These are phyloP conservation scores for Trichoderma guizhouense DNA, from an alignment of 2,329 filamentous ascomycete species.

Conservation along the genomic window DNA sequence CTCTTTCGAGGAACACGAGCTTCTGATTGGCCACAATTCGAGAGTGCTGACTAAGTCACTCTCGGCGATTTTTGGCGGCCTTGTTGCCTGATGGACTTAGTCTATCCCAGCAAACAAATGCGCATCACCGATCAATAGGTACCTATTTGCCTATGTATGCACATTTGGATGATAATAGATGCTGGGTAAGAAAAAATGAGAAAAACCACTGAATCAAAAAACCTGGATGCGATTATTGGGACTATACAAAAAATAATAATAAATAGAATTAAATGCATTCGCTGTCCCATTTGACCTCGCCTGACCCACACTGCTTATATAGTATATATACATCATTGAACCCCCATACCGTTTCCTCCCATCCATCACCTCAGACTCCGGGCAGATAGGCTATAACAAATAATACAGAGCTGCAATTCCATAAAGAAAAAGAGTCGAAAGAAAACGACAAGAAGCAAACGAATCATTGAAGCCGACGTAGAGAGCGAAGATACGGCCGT, in stretches of 20 bases:
- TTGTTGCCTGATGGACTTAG: constrained; percentile 6
- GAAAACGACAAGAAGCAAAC: background rate
- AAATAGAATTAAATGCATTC: background rate
- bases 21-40: background rate
- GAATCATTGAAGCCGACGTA: background rate
- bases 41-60: background rate
- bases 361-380: background rate
- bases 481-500: background rate
- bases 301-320: background rate
- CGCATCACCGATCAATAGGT: too few species aligned
- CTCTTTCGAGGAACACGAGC: background rate
- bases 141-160: too few species aligned
- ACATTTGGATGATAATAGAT: background rate
- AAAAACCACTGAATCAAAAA: background rate
- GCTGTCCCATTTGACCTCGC: background rate
- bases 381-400: background rate
- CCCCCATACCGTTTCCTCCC: background rate
- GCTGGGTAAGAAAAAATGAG: too few species aligned
- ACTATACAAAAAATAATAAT: background rate
- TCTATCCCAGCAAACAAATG: background rate
- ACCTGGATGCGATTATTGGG: background rate
- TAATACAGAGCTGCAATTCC: background rate
- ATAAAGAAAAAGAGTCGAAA: background rate
- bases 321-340: background rate
- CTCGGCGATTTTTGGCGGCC: background rate